phyloP scores from a whole-genome alignment of 2,329 filamentous ascomycete genomes.

The Ceratocystis huliohia region DNA sequence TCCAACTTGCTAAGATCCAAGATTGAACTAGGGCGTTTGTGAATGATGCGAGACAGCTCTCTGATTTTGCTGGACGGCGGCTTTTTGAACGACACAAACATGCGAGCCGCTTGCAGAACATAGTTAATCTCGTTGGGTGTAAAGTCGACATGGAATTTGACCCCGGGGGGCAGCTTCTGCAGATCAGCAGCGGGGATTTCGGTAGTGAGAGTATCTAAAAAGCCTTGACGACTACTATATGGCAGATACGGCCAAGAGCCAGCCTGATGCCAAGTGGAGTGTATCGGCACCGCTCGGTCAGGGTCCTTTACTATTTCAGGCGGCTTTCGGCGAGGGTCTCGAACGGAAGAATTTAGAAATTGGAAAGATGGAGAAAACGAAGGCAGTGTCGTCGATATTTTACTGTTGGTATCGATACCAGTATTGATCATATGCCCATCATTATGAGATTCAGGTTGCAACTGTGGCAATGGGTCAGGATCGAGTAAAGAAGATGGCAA shows the following conservation, averaged over 20 bases:
- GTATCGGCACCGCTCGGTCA: background rate
- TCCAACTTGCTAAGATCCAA: constrained; percentile 19
- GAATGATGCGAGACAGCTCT: constrained; percentile 23
- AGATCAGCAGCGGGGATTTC: background rate
- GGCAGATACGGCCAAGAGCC: constrained; percentile 10
- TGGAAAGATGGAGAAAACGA: background rate
- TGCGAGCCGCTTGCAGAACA: constrained; percentile 20
- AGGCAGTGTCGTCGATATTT: no score
- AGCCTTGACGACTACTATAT: background rate
- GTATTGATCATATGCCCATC: background rate
- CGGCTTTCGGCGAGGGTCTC: background rate
- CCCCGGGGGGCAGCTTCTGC: background rate
- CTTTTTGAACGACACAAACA: constrained; percentile 13
- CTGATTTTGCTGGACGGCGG: constrained; percentile 15
- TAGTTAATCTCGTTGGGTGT: constrained; percentile 29
- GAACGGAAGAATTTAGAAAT: background rate
- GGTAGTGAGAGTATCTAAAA: background rate
- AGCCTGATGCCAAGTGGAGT: background rate
- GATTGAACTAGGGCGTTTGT: constrained; percentile 14
- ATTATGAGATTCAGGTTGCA: no score
- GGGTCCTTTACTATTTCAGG: background rate
- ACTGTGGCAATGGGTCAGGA: background rate
- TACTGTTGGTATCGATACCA: no score
- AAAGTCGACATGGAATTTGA: constrained; percentile 35
- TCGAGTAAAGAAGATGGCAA: background rate